These are phyloP conservation scores for Caryopteris hybrid DNA, from an alignment of 305 asterid genomes.

Conservation along the genomic window DNA sequence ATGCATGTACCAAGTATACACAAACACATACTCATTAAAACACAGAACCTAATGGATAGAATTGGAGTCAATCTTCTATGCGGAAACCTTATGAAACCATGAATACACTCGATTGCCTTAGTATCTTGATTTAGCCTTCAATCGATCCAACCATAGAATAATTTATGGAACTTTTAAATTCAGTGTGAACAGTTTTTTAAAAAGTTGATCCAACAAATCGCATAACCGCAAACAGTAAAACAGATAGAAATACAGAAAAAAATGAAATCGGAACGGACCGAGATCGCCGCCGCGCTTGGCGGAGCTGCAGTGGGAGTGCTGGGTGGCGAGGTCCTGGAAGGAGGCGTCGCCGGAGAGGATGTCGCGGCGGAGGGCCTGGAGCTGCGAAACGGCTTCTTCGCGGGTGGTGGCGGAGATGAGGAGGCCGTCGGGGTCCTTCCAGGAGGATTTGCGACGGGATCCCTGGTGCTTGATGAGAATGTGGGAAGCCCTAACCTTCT, in stretches of 20 bases:
- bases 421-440: slow-evolving; percentile 92
- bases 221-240: background rate
- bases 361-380: slow-evolving; percentile 50
- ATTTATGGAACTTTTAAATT: no score
- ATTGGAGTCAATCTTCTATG: no score
- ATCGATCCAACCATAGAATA: no score
- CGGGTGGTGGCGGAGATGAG: slow-evolving; percentile 70
- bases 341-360: slow-evolving; percentile 60
- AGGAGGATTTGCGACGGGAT: slow-evolving; percentile 83
- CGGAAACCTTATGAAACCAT: no score
- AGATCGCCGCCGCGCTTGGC: slow-evolving; percentile 97
- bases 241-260: background rate
- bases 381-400: slow-evolving; percentile 65
- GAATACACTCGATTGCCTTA: no score
- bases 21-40: background rate
- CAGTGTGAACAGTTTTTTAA: background rate
- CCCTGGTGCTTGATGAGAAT: slow-evolving; percentile 89
- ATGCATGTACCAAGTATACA: no score
- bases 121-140: no score
- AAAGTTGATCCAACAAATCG: background rate
- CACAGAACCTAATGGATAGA: background rate
- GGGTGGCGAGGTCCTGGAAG: slow-evolving; percentile 60
- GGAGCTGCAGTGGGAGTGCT: slow-evolving; percentile 79
- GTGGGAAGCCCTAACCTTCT: slow-evolving; percentile 81
- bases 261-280: slow-evolving; percentile 36